Evolutionary conservation across 2,329 filamentous ascomycete species (phyloP), one percentile per base, ranked within the genome.

Genomic region (Penicillium sp.): DNA sequence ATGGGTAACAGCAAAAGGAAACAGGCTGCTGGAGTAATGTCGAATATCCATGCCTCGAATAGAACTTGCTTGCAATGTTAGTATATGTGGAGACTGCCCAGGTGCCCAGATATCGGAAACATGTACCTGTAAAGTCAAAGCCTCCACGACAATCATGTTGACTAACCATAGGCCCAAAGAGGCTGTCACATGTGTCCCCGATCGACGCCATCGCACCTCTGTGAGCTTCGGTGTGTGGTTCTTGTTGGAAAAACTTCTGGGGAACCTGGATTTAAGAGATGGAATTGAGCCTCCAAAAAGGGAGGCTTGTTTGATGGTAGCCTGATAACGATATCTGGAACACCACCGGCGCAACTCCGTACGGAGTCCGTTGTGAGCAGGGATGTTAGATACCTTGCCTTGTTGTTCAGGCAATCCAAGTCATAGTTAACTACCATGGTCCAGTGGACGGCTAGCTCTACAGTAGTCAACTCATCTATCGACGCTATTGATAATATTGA

Each of bases 1-100:
- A 59, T 36, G 8, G 48, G 57, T 59, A 36, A 51, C 48, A 53
- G 41, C 13, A 57, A 36, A 36, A 54, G 55, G 45, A 60, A 57
- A 41, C 40, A 55, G n/a, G 47, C 44, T 9, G 50, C 44, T 6
- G 57, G 46, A 10, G 44, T 47, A 23, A 33, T 33, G 13, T 33
- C 31, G 11, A 47, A 47, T 29, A 33, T 47, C 27, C 44, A 47
- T 15, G 44, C 44, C 33, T 47, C 44, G 13, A 47, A 47, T 19
- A 47, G 29, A 8, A 47, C 45, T 47, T 29, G 25, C 4, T 44
- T 19, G 3, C 45, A 23, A 34, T 47, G 8, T 47, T n/a, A 34
- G 29, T n/a, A 47, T 33, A 13, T 23, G 29, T 29, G 41, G 41
- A 13, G 41, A 44, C 16, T 16, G n/a, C 29, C 29, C 11, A 34